phyloP scores from a whole-genome alignment of 176 grass and related monocot species.

The Musa itinerans region DNA sequence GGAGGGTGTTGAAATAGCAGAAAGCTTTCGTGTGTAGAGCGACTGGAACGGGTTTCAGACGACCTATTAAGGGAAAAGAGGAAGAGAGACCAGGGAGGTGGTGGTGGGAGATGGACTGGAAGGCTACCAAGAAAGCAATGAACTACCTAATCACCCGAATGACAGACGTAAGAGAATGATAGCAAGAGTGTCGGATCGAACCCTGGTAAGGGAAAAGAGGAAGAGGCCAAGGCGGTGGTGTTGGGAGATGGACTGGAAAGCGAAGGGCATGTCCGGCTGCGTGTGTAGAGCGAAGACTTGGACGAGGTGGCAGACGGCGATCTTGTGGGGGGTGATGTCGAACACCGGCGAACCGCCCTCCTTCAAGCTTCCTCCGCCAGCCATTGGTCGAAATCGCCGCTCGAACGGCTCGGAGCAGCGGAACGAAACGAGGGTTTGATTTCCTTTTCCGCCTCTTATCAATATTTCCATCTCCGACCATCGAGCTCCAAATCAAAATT shows the following conservation, averaged over 20 bases:
- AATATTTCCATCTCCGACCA: too few relatives aligned
- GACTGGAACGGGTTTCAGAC: neutral
- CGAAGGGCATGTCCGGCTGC: conserved; percentile 36
- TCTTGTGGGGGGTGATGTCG: conserved; percentile 78
- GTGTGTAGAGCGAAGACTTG: conserved; percentile 66
- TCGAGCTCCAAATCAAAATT: neutral
- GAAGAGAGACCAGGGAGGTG: neutral
- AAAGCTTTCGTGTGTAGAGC: neutral
- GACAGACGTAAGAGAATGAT: neutral
- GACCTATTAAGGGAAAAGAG: neutral
- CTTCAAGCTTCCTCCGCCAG: conserved; percentile 15
- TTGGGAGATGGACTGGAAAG: conserved; percentile 52
- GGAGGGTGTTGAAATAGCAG: neutral
- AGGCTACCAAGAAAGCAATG: neutral
- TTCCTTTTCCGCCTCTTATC: too few relatives aligned
- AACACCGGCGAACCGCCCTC: conserved; percentile 26
- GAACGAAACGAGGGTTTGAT: neutral
- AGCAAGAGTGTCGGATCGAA: conserved; percentile 13
- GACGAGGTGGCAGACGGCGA: conserved; percentile 75
- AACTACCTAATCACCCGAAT: neutral
- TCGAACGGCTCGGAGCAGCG: neutral
- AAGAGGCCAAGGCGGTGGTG: conserved; percentile 84
- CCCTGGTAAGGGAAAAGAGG: conserved; percentile 67
- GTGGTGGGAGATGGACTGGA: neutral
- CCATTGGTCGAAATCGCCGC: conserved; percentile 13